Evolutionary conservation across 139 green algal species (phyloP), one percentile per base, ranked within the genome.

Genomic region (Coelastrella sp.): DNA sequence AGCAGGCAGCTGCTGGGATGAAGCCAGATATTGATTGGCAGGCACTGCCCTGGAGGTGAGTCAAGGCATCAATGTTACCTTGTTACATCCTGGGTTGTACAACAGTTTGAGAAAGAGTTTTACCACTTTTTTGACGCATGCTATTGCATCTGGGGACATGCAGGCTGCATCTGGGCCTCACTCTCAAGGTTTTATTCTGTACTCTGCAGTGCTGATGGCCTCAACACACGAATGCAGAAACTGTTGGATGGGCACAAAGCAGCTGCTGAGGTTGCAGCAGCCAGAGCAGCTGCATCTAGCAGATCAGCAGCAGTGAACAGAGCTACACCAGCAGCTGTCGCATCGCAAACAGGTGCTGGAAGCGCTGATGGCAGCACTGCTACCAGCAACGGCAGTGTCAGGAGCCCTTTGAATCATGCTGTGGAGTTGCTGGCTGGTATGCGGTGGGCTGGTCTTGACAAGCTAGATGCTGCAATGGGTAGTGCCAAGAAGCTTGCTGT

Each of bases 351-450:
- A 3, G 8, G 13, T 32, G 66, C 35, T 23, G 66, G 66, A 11
- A 45, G 17, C 34, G 66, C 3, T 30, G 35, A 13, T 45, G 66
- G 17, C 21, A 21, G 2, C 21, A 27, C 5, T 15, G 35, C 21
- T 48, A 35, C 9, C 35, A 74, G 66, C 35, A 74, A 23, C 66
- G 50, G 66, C 66, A 74, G 34, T 27, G 34, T 21, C 66, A 48
- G 27, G 2, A 62, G 63, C 64, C 86, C 79, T 37, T 68, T 94
- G 43, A 48, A 77, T 30, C 85, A 90, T 62, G 88, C 87, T 11
- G 87, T 92, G 50, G 59, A 89, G 81, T 72, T 94, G 81, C 86
- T 94, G 73, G 84, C 88, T 19, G 77, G 69, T 7, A 88, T 85
- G 72, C 67, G 84, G 8, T 53, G 21, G 27, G 84, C 85, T 1